phyloP scores from a whole-genome alignment of 371 early-diverging fungal species.

The Basidiobolus meristosporus region DNA sequence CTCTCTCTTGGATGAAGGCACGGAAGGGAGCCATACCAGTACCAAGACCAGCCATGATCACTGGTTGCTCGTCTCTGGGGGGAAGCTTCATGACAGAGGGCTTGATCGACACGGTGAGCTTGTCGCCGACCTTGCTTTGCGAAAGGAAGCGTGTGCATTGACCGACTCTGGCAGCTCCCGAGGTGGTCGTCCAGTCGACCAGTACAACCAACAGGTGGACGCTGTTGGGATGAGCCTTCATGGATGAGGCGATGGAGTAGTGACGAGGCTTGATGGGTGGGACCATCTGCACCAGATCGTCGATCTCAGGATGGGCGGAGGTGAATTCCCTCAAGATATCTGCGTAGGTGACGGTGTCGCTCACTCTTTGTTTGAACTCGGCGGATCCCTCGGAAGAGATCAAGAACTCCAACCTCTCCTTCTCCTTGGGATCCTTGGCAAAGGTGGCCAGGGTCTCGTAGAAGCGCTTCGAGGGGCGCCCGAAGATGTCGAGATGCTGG shows the following conservation, averaged over 20 bases:
- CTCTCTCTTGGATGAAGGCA: slow-evolving; percentile 87
- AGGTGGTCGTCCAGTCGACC: slow-evolving; percentile 60
- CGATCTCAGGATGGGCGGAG: slow-evolving; percentile 55
- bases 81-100: slow-evolving; percentile 90
- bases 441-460: slow-evolving; percentile 55
- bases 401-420: slow-evolving; percentile 45
- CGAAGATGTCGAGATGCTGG: slow-evolving; percentile 77
- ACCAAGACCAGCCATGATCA: slow-evolving; percentile 90
- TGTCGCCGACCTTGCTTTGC: slow-evolving; percentile 36
- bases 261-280: slow-evolving; percentile 84
- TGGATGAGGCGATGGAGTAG: slow-evolving; percentile 85
- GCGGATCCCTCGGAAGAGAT: slow-evolving; percentile 54
- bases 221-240: slow-evolving; percentile 63
- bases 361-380: slow-evolving; percentile 62
- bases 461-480: slow-evolving; percentile 83
- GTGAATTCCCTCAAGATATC: slow-evolving; percentile 72
- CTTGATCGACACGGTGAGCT: slow-evolving; percentile 75
- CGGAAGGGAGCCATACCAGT: slow-evolving; percentile 96
- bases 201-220: slow-evolving; percentile 81
- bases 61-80: slow-evolving; percentile 56
- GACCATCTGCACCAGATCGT: slow-evolving; percentile 44
- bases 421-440: slow-evolving; percentile 51
- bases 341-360: slow-evolving; percentile 67
- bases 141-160: slow-evolving; percentile 82
- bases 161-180: slow-evolving; percentile 51